Conservation (phyloP, 1,139 yeast species). For the Pichia sp. region DNA sequence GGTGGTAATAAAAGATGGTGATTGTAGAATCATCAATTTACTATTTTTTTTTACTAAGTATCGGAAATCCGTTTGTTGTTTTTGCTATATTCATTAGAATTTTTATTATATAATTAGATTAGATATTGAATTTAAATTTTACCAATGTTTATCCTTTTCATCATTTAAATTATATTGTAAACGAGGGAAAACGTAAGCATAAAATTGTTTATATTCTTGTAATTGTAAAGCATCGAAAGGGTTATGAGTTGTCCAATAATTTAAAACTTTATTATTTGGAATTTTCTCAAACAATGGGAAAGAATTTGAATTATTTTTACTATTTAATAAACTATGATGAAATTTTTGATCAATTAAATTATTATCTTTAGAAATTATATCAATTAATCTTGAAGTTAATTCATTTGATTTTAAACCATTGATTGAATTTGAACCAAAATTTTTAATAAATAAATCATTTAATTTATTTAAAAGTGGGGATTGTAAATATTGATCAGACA, state of each 20-base stretch:
- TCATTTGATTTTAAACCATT: constrained; percentile 2
- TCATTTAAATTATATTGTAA: background rate
- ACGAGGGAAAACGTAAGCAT: constrained; percentile 20
- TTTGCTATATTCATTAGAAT: too few relatives aligned
- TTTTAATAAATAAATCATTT: constrained; percentile 4
- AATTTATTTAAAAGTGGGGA: constrained; percentile 10
- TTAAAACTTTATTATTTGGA: constrained; percentile 4
- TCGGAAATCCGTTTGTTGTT: background rate
- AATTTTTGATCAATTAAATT: background rate
- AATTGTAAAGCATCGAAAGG: constrained; percentile 22
- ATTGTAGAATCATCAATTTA: constrained; percentile 1
- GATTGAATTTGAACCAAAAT: constrained; percentile 1
- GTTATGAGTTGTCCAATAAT: constrained; percentile 21
- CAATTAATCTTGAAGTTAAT: constrained; percentile 6
- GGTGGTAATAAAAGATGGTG: constrained; percentile 21
- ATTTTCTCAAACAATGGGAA: constrained; percentile 8
- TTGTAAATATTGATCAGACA: constrained; percentile 17
- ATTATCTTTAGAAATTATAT: constrained; percentile 1
- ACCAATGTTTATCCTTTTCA: background rate
- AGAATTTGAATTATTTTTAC: background rate
- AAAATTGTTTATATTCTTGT: constrained; percentile 20
- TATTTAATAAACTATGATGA: constrained; percentile 4
- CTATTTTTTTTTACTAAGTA: constrained; percentile 1
- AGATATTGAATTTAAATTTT: background rate
- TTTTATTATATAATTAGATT: background rate